Conservation (phyloP, 768 basidiomycete species). For the Dacryopinax spathularia region DNA sequence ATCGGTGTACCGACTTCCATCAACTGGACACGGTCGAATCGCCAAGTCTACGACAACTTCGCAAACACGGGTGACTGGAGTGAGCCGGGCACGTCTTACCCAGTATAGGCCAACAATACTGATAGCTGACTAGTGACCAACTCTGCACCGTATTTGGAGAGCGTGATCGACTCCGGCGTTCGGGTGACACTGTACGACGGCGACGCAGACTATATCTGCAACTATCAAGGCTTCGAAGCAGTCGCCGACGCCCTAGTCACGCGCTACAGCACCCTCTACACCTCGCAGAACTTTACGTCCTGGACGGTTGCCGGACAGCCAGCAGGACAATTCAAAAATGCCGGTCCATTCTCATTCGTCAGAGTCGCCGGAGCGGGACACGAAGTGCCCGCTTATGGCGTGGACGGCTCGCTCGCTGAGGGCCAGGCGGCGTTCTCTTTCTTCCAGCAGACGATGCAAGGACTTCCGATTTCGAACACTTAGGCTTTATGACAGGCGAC, state of each 20-base stretch:
- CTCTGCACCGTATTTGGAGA: conserved; percentile 36
- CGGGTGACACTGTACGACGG: conserved; percentile 29
- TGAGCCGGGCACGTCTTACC: conserved; percentile 19
- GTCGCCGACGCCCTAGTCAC: conserved; percentile 42
- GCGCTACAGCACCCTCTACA: conserved; percentile 30
- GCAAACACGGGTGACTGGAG: conserved; percentile 42
- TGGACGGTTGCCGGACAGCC: conserved; percentile 38
- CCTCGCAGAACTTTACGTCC: conserved; percentile 31
- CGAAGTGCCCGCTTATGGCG: conserved; percentile 36
- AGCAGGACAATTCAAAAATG: conserved; percentile 44
- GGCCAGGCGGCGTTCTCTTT: conserved; percentile 35
- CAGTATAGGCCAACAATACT: background rate
- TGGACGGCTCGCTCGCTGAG: conserved; percentile 22
- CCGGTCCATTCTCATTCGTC: conserved; percentile 43
- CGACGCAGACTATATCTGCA: conserved; percentile 45
- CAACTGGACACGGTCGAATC: conserved; percentile 31
- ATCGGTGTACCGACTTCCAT: background rate
- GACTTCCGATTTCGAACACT: conserved; percentile 6
- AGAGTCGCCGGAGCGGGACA: conserved; percentile 38
- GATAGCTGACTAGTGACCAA: conserved; percentile 15
- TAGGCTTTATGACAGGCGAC: background rate
- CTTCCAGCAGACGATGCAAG: conserved; percentile 31
- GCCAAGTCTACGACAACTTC: conserved; percentile 35
- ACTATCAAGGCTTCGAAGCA: conserved; percentile 42
- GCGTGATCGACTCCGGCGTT: conserved; percentile 44